Evolutionary conservation across 2,329 filamentous ascomycete species (phyloP), one percentile per base, ranked within the genome.

Genomic region (Calonectria leucothoes): DNA sequence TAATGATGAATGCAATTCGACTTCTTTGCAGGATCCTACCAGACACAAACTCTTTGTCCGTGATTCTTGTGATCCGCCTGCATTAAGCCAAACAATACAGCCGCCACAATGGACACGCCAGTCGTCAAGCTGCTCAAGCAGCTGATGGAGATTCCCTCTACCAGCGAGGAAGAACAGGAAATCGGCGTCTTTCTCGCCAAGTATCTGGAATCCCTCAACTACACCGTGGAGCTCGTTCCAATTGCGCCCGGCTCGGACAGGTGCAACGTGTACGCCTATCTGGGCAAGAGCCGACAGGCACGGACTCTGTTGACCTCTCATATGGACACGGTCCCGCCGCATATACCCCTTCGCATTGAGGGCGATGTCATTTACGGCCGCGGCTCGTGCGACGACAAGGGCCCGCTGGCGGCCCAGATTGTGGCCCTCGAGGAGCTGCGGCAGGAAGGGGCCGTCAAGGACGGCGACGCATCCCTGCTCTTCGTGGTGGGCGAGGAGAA

Each of bases 191-290:
- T 92, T 84, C 87, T 97, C 2, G 86, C 89, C 29, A 84, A 88
- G 1, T 94, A 94, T 79, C 89, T 97, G 6, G 82, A 88, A 6
- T 63, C 77, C 3, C 83, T 81, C 10, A 81, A 82, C 71, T 89
- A 87, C 79, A 80, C 79, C 35, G 83, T 84, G 57, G 72, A 85
- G 25, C 72, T 76, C 17, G 67, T 78, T 29, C 79, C 81, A 48
- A 76, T 80, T 17, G 77, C 61, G 20, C 74, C 31, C 59, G 75
- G 70, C 31, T 52, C 63, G 6, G 35, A 66, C 25, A 71, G 75
- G 7, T 94, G 92, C 86, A 97, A 97, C 78, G 88, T 97, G 66
- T 88, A 95, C 64, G 94, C 95, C 5, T 94, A 86, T 85, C 85
- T 85, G 0, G 82, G 90, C 74, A 75, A 77, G 2, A 85, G 85